phyloP scores from a whole-genome alignment of 2,329 filamentous ascomycete genomes.

The Drechslerella stenobrocha region DNA sequence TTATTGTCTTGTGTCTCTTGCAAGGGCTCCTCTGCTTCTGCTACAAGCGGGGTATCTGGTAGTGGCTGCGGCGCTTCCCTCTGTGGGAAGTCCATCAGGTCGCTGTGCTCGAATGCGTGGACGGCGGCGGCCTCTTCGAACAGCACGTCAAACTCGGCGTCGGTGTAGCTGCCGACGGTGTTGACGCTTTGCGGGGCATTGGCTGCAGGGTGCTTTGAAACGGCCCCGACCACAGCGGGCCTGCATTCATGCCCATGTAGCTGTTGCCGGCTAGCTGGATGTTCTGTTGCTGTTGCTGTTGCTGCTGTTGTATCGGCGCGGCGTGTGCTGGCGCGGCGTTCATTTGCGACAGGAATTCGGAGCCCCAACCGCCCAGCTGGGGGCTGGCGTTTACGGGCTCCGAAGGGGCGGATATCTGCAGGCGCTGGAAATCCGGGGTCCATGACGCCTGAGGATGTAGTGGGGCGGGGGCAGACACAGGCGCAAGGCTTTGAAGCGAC shows the following conservation, averaged over 20 bases:
- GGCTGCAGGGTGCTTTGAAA: conserved; percentile 1
- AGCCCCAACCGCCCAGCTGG: conserved; percentile 26
- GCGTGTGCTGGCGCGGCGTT: conserved; percentile 51
- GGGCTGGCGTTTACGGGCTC: background rate
- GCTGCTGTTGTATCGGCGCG: background rate
- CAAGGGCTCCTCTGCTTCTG: conserved; percentile 30
- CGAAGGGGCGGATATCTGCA: conserved; percentile 56
- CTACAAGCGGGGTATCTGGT: background rate
- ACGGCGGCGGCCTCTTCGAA: conserved; percentile 41
- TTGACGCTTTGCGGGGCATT: conserved; percentile 6
- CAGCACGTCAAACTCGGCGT: conserved; percentile 47
- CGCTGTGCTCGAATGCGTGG: conserved; percentile 7
- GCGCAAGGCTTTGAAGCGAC: conserved; percentile 53
- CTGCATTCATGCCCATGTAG: conserved; percentile 15
- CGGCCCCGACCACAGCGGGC: conserved; percentile 1
- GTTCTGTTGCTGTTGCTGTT: conserved; percentile 22
- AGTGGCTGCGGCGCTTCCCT: conserved; percentile 19
- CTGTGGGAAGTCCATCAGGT: conserved; percentile 25
- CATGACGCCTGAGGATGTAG: conserved; percentile 53
- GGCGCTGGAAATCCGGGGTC: conserved; percentile 59
- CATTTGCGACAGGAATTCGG: conserved; percentile 53
- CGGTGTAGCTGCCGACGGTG: conserved; percentile 21
- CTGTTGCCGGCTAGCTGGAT: background rate
- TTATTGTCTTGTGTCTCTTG: conserved; percentile 52
- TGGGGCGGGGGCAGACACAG: conserved; percentile 48